phyloP scores from a whole-genome alignment of 2,329 filamentous ascomycete species.

The Arthrobotrys iridis region DNA sequence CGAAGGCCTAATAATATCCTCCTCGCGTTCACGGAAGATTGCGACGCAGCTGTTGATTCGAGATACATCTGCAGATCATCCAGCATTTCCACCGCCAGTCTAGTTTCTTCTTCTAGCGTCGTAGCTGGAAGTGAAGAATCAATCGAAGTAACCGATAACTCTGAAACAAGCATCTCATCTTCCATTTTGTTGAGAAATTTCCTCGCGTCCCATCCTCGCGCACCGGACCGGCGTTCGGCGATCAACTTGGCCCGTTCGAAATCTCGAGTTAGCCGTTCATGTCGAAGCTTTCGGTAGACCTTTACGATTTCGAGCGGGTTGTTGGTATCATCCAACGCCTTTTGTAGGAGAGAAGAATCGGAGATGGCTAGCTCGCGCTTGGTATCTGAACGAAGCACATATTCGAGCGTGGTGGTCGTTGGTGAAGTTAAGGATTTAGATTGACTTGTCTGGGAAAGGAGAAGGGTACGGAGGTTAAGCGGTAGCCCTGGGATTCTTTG shows the following conservation, averaged over 20 bases:
- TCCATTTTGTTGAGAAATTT: conserved; percentile 78
- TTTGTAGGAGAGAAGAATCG: conserved; percentile 66
- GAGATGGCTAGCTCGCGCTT: conserved; percentile 58
- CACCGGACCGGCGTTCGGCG: conserved; percentile 77
- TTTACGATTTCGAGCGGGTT: conserved; percentile 70
- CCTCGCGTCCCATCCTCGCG: conserved; percentile 77
- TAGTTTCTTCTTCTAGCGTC: conserved; percentile 71
- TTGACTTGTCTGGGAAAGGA: conserved; percentile 74
- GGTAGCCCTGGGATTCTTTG: conserved; percentile 81
- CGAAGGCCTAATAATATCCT: conserved; percentile 75
- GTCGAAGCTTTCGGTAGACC: conserved; percentile 71
- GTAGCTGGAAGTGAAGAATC: conserved; percentile 69
- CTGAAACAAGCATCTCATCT: conserved; percentile 71
- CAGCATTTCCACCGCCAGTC: conserved; percentile 75
- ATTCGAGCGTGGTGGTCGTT: conserved; percentile 70
- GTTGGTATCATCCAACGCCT: conserved; percentile 68
- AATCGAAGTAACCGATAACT: conserved; percentile 65
- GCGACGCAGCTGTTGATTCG: conserved; percentile 65
- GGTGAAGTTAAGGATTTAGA: conserved; percentile 59
- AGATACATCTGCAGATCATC: conserved; percentile 74
- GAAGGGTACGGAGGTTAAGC: conserved; percentile 71
- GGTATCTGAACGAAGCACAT: conserved; percentile 70
- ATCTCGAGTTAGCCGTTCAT: conserved; percentile 71
- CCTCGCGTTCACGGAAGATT: conserved; percentile 64
- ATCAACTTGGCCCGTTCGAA: conserved; percentile 78